phyloP scores from a whole-genome alignment of 805 yeast genomes.

The Yueomyces sinensis region DNA sequence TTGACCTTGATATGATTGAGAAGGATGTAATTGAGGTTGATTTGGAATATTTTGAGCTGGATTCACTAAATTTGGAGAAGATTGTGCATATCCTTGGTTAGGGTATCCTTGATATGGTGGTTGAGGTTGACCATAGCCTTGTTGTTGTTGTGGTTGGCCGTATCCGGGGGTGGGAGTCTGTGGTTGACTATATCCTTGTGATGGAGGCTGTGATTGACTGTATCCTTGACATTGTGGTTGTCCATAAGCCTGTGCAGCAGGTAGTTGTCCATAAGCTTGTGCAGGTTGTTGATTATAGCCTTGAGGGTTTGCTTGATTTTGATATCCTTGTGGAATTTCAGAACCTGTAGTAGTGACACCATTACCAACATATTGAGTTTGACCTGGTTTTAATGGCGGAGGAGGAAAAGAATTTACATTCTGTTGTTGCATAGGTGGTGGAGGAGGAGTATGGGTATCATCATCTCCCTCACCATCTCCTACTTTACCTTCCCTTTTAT shows the following conservation, averaged over 20 bases:
- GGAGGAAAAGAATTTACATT: slow-evolving; percentile 21
- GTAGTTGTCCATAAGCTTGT: slow-evolving; percentile 2
- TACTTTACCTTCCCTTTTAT: slow-evolving; percentile 4
- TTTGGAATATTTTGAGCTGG: too few relatives aligned
- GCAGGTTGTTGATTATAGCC: neutral
- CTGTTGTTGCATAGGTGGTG: neutral
- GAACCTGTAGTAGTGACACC: slow-evolving; percentile 5
- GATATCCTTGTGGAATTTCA: neutral
- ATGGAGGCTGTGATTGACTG: too few relatives aligned
- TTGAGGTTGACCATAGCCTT: neutral
- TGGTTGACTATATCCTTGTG: too few relatives aligned
- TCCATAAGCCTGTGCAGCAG: neutral
- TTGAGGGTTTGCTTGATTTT: neutral
- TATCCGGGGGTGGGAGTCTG: slow-evolving; percentile 4
- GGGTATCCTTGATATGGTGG: neutral
- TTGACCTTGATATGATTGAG: slow-evolving; percentile 2
- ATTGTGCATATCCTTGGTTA: neutral
- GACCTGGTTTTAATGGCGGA: slow-evolving; percentile 29
- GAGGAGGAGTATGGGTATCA: too few relatives aligned
- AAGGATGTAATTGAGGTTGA: neutral
- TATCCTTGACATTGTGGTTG: too few relatives aligned
- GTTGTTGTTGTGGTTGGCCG: neutral
- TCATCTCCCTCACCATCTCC: slow-evolving; percentile 1
- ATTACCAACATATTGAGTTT: slow-evolving; percentile 14
- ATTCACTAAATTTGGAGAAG: too few relatives aligned